A percentile compares a stretch with the other conserved stretches of the same genome.
Evolutionary conservation across 2,329 filamentous ascomycete genomes (phyloP).

Genomic region (Leptographium lundbergii): DNA sequence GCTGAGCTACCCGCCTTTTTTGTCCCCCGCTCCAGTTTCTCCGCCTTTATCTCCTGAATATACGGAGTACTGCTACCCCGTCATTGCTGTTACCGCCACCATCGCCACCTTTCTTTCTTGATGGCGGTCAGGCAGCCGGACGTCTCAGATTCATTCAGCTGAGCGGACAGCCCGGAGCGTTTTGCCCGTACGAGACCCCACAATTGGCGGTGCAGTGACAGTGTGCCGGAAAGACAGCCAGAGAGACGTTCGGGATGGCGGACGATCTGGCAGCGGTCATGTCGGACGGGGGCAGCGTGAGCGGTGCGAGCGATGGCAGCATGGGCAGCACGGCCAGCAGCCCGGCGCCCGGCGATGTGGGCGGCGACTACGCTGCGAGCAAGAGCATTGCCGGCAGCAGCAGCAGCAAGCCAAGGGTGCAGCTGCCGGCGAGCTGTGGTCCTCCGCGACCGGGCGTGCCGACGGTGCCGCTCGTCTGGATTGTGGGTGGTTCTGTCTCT

Average conservation of each 20-base stretch:
- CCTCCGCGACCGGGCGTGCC: slow-evolving; percentile 62
- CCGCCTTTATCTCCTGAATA: too few relatives aligned
- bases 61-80: too few relatives aligned
- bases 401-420: slow-evolving; percentile 27
- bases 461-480: slow-evolving; percentile 70
- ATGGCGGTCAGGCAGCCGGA: neutral
- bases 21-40: neutral
- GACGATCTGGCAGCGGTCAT: neutral
- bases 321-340: neutral
- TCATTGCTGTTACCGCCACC: too few relatives aligned
- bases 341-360: neutral
- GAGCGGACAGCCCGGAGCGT: neutral
- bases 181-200: neutral
- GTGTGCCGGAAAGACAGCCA: neutral
- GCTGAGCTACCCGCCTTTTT: too few relatives aligned
- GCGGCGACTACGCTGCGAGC: neutral
- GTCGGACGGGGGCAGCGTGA: neutral
- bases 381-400: neutral
- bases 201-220: neutral
- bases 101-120: neutral
- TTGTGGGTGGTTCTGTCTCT: slow-evolving; percentile 42
- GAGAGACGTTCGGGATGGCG: neutral
- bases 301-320: neutral
- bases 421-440: slow-evolving; percentile 74
- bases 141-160: neutral